Evolutionary conservation across 306 rosid species (phyloP).

Genomic region (apple (Malus domestica)): DNA sequence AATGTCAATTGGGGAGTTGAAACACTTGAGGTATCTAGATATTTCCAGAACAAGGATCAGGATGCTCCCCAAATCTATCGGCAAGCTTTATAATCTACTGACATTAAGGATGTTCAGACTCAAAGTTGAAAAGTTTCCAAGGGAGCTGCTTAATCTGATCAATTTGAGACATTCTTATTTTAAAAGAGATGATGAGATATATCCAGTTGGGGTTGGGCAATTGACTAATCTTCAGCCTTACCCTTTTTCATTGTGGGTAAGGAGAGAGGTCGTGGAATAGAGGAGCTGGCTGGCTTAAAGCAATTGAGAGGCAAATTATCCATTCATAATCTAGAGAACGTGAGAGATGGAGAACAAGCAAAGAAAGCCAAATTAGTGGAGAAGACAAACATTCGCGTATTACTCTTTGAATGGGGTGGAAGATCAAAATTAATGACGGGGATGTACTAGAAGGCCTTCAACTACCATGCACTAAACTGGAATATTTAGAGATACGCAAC

Average conservation of each 20-base stretch:
- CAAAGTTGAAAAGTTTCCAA: neutral
- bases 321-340: neutral
- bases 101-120: neutral
- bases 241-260: neutral
- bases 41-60: neutral
- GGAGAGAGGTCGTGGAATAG: neutral
- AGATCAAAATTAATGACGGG: too few species aligned
- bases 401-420: accelerated
- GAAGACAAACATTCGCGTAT: neutral
- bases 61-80: neutral
- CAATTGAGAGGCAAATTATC: neutral
- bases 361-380: neutral
- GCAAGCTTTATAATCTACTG: neutral
- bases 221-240: neutral
- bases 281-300: neutral
- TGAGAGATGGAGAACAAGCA: neutral
- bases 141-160: neutral
- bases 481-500: neutral
- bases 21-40: slow-evolving; percentile 4
- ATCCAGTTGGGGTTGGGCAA: neutral
- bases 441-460: neutral
- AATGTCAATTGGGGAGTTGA: neutral
- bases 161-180: neutral
- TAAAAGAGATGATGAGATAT: accelerated
- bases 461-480: neutral